Base-by-base conservation (phyloP, 352 stramenopile species). In the Nothophytophthora sp. region DNA sequence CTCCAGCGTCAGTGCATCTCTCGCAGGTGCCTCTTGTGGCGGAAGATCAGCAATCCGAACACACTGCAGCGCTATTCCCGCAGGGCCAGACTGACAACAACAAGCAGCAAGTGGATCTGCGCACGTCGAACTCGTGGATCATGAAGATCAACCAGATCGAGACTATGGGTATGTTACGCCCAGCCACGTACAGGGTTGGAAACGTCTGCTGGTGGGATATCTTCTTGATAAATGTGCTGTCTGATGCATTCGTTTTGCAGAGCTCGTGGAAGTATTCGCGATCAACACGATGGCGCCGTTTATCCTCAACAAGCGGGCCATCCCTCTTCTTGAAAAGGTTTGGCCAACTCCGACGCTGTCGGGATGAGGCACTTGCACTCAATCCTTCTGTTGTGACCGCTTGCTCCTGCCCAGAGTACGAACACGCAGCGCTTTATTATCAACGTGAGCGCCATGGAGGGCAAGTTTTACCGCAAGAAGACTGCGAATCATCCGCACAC, bases 371-470 rank as follows among this genome's bases (percentile, higher is more conserved):
- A 47, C n/a, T 30, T 41, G 28, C 2, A 32, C 11, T 54, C 23
- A 35, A 24, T 58, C 42, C 28, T 66, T 57, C 28, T 29, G 18
- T 45, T n/a, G 13, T 55, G 13, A 28, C 5, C 0, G 12, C 5
- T 51, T 40, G 12, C 37, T 3, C 28, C 16, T 23, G 35, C 32
- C 5, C 28, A 85, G 73, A 86, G 77, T 34, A 65, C 48, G 22
- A 76, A 83, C 32, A 16, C 42, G 30, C 63, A 67, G 28, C 74
- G 70, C 29, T 89, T 86, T 49, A 97, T 98, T 48, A 89, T 98
- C 49, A 98, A 98, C 46, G 95, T 98, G 13, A 97, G 85, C 22
- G 95, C 95, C 13, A 98, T 98, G 95, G 95, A 98, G 50, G 95
- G 95, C 28, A 98, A 98, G 63, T 98, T 98, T 55, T 97, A 98